A percentile compares a stretch with the other conserved stretches of the same genome.
phyloP scores from a whole-genome alignment of 2,329 filamentous ascomycete genomes.

The Lachnellula willkommii region DNA sequence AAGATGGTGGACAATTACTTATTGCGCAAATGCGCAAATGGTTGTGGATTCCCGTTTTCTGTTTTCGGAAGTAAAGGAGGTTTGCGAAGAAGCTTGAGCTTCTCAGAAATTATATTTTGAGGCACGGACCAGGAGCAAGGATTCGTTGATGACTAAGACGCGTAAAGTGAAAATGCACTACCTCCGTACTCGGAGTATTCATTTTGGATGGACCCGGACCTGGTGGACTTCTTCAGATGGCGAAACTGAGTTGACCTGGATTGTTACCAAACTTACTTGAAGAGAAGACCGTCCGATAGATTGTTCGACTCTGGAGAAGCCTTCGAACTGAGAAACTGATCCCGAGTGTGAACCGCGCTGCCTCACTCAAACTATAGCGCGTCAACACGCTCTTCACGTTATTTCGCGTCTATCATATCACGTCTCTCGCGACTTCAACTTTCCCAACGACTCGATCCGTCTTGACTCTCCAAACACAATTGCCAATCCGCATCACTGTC shows the following conservation, averaged over 20 bases:
- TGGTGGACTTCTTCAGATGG: neutral
- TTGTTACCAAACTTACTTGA: too few species aligned
- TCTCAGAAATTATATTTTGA: neutral
- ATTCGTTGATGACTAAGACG: neutral
- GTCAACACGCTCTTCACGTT: neutral
- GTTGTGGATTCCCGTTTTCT: neutral
- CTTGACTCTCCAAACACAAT: neutral
- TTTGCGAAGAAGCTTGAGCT: neutral
- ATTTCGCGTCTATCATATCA: neutral
- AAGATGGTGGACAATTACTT: neutral
- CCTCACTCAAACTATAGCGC: neutral
- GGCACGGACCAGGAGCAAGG: neutral
- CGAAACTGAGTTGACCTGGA: neutral
- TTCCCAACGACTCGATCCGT: neutral
- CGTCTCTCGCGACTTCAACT: neutral
- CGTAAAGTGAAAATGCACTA: neutral
- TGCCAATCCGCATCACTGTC: too few species aligned
- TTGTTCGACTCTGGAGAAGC: too few species aligned
- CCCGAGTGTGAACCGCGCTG: too few species aligned
- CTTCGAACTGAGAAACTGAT: too few species aligned
- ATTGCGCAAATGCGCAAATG: neutral
- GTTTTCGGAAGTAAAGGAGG: neutral
- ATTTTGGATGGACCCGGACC: too few species aligned
- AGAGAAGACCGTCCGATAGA: too few species aligned
- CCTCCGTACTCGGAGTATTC: too few species aligned